Evolutionary conservation across 768 basidiomycete genomes (phyloP), one percentile per base, ranked within the genome.

Genomic region (Amyloporia xantha): DNA sequence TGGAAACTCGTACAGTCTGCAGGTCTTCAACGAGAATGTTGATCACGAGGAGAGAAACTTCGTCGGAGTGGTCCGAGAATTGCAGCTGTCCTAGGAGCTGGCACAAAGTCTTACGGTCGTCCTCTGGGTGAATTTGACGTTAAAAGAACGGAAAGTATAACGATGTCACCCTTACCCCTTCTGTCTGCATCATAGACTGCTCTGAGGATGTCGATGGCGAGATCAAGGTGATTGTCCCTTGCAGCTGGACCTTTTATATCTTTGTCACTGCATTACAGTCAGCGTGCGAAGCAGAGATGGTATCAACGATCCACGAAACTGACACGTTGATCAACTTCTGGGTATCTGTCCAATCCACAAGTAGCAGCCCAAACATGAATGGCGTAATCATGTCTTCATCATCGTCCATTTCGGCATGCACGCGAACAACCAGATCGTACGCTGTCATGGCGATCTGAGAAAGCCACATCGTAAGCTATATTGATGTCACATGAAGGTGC

Each of bases 41-140:
- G 1, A 82, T 54, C 47, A 72, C 74, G 46, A 77, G 69, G 45
- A 81, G 61, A 15, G 70, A 64, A 26, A 64, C 62, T 5, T 58
- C 41, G 47, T 69, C 66, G 17, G 73, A 50, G 2, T 65, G 67
- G 1, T 63, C 67, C 3, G 71, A 72, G 33, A 84, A 63, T 46
- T 79, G 70, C 1, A 88, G 70, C 53, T 87, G 81, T 12, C 69
- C 70, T 15, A 91, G 68, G 21, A 82, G 71, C 40, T 84, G 82
- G 49, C 79, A 81, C 6, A 88, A 61, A 1, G 73, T 68, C 57
- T 86, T 87, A 54, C 79, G 74, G 51, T 79, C 74, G 3, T 81
- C 79, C 50, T 72, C 84, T 88, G 56, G 5, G 15, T 41, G 28
- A n/a, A n/a, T n/a, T 37, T 48, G 12, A 27, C 11, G 25, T 13